phyloP scores from a whole-genome alignment of 306 rosid genomes.

The Chamaecrista fasciculata region DNA sequence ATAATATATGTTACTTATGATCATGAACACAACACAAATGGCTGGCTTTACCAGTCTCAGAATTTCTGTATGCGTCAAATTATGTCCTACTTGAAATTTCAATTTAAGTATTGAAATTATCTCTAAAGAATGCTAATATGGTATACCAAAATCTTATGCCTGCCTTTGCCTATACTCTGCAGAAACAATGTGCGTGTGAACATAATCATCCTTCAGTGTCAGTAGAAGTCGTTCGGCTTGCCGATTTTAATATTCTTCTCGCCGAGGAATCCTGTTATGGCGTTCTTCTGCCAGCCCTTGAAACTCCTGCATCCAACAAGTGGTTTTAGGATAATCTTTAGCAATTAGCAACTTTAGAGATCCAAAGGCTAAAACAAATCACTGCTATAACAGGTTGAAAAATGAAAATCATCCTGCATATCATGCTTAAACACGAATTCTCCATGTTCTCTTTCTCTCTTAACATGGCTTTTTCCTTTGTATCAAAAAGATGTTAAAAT shows the following conservation, averaged over 20 bases:
- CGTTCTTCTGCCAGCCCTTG: constrained; percentile 95
- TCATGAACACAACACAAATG: background rate
- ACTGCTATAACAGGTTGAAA: background rate
- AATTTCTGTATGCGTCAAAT: background rate
- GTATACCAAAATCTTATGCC: constrained; percentile 12
- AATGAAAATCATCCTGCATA: background rate
- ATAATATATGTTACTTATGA: too few species aligned
- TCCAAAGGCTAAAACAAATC: constrained; percentile 1
- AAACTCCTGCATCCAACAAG: constrained; percentile 67
- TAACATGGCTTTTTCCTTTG: background rate
- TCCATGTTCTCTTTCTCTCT: background rate
- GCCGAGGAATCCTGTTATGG: constrained; percentile 60
- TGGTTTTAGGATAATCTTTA: background rate
- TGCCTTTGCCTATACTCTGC: background rate
- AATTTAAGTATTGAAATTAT: constrained; percentile 4
- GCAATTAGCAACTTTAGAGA: constrained; percentile 12
- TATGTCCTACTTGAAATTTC: constrained; percentile 11
- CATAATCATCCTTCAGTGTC: constrained; percentile 28
- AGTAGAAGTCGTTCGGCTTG: constrained; percentile 65
- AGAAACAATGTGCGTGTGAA: background rate
- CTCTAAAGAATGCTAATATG: constrained; percentile 10
- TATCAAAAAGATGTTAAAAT: background rate
- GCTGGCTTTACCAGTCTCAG: background rate
- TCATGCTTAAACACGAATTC: background rate
- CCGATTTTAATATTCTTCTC: constrained; percentile 67